phyloP scores from a whole-genome alignment of 208 protist genomes.

The Acanthamoeba polyphaga region DNA sequence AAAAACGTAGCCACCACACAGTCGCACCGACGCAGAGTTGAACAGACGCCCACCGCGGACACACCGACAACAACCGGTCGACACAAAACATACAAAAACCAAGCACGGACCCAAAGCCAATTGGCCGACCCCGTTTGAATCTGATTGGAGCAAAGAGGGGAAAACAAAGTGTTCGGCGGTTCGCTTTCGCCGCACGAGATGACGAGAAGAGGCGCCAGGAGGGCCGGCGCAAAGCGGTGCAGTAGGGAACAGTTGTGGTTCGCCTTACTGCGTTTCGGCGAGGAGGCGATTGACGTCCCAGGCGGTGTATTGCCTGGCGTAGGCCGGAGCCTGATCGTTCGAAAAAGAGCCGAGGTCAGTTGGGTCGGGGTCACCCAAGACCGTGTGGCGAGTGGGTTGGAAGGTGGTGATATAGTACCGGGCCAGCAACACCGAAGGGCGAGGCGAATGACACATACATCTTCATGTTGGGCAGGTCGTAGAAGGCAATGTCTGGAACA shows the following conservation, averaged over 20 bases:
- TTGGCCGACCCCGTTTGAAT: background rate
- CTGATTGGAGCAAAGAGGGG: background rate
- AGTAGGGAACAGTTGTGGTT: background rate
- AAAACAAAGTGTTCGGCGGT: background rate
- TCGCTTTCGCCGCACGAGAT: background rate
- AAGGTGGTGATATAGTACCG: background rate
- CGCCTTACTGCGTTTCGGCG: background rate
- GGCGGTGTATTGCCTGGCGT: background rate
- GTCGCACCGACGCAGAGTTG: conserved; percentile 18
- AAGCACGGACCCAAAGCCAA: background rate
- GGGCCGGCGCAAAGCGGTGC: too few relatives aligned
- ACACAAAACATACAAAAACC: background rate
- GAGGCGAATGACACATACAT: conserved; percentile 67
- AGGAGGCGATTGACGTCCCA: conserved; percentile 15
- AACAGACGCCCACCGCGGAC: background rate
- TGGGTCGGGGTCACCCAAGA: background rate
- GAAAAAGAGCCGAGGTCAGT: background rate
- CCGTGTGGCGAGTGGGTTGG: background rate
- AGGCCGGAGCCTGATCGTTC: background rate
- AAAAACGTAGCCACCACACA: background rate
- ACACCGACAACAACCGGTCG: background rate
- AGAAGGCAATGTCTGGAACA: conserved; percentile 75
- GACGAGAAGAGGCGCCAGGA: background rate
- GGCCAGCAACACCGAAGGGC: background rate
- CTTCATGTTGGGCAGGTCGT: conserved; percentile 75